These are phyloP conservation scores for Dichotomocladium elegans DNA, from an alignment of 371 early-diverging fungal species.

Conservation along the genomic window DNA sequence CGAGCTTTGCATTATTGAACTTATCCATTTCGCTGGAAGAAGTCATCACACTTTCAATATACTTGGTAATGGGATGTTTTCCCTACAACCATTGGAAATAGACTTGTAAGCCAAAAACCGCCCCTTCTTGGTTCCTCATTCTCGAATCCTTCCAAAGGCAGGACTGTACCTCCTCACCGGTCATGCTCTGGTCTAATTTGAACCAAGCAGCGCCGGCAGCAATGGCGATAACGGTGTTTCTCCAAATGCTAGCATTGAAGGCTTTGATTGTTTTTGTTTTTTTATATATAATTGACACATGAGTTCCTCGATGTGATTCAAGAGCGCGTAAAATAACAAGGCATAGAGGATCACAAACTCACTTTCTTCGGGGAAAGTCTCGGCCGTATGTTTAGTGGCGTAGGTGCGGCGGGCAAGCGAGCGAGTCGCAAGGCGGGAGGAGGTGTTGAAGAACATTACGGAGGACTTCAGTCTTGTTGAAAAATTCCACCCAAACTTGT, in stretches of 20 bases:
- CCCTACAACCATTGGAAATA: constrained; percentile 17
- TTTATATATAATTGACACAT: not conserved
- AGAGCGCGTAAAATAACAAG: not conserved
- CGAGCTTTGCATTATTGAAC: constrained; percentile 21
- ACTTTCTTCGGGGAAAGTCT: constrained; percentile 16
- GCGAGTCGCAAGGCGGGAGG: not conserved
- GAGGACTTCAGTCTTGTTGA: too few species aligned
- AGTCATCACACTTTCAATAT: constrained; percentile 45
- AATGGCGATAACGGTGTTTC: constrained; percentile 31
- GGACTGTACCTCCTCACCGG: too few species aligned
- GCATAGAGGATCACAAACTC: not conserved
- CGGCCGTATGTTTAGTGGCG: constrained; percentile 13
- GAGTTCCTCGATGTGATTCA: too few species aligned
- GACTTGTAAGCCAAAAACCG: not conserved
- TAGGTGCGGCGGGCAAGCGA: constrained; percentile 8
- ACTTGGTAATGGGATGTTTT: constrained; percentile 43
- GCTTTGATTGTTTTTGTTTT: constrained; percentile 21
- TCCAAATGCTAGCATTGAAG: constrained; percentile 31
- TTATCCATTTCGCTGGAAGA: constrained; percentile 27
- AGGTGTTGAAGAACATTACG: not conserved
- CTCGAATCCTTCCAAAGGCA: not conserved
- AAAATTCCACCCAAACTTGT: too few species aligned
- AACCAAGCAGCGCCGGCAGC: constrained; percentile 35
- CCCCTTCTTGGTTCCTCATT: not conserved
- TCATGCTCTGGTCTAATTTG: constrained; percentile 15